phyloP scores from a whole-genome alignment of 805 yeast genomes.

The Blastobotrys muscicola region DNA sequence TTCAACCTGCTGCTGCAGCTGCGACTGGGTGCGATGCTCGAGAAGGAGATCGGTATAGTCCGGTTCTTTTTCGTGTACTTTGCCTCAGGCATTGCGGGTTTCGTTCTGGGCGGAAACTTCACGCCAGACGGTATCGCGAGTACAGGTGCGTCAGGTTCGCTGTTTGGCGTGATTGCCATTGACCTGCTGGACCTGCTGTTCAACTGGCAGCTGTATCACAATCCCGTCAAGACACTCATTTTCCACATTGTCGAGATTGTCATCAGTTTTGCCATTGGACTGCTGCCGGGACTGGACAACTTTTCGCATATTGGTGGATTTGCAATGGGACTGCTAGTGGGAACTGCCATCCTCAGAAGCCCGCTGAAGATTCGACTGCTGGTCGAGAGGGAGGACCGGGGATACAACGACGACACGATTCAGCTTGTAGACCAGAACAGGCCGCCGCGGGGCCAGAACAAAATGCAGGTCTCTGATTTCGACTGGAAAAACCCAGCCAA shows the following conservation, averaged over 20 bases:
- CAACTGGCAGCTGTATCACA: conserved; percentile 39
- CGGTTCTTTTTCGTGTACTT: conserved; percentile 48
- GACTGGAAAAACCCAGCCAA: conserved; percentile 16
- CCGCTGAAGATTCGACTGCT: conserved; percentile 32
- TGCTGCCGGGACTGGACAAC: conserved; percentile 66
- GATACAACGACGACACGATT: not conserved
- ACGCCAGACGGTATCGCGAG: conserved; percentile 58
- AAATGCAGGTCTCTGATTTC: conserved; percentile 16
- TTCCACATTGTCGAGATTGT: conserved; percentile 48
- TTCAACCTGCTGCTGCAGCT: conserved; percentile 55
- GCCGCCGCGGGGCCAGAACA: conserved; percentile 8
- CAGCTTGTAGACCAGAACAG: not conserved
- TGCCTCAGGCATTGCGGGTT: conserved; percentile 56
- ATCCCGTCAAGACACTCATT: conserved; percentile 37
- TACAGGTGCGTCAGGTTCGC: conserved; percentile 63
- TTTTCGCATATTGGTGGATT: conserved; percentile 72
- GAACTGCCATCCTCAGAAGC: conserved; percentile 43
- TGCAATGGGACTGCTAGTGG: conserved; percentile 46
- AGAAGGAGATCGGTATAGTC: conserved; percentile 44
- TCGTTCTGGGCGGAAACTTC: conserved; percentile 58
- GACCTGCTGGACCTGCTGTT: conserved; percentile 46
- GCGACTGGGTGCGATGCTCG: conserved; percentile 51
- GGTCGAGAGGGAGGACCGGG: not conserved
- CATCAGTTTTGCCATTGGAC: conserved; percentile 51
- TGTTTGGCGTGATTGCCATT: conserved; percentile 59